Base-by-base conservation (phyloP, 495 filamentous ascomycete species). In the Acidomyces sp. region DNA sequence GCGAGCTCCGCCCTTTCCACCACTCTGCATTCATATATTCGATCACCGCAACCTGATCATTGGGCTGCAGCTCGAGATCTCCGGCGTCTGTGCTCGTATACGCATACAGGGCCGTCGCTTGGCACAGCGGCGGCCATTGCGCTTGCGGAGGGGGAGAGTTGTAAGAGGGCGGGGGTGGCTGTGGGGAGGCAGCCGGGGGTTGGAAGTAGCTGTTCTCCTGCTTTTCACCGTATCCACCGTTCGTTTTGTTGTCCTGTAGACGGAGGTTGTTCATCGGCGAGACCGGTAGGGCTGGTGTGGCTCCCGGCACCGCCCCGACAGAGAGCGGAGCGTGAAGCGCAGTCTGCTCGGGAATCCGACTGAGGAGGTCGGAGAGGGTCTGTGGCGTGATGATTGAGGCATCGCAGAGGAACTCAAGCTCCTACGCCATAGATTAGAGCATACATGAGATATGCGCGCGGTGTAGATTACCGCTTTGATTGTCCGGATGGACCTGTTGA, bases 21-120 rank as follows among this genome's bases (percentile, higher is more conserved):
- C 90, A 97, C 54, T 97, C 90, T 15, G 74, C 75, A 51, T 95
- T 96, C 75, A 92, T 85, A 62, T 94, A 84, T 57, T 93, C 82
- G 34, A 72, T 66, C 19, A 97, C 79, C 34, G 74, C 69, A 48
- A 97, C 66, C 17, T 70, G 68, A 61, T 93, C 86, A 52, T 85
- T 75, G 20, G 74, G 74, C 41, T 75, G 67, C 49, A 97, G 70
- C 1, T 70, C 70, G 39, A 87, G 66, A 58, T 96, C 90, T 26
- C 83, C 82, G 4, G 75, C 63, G 46, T 94, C 84, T 22, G 75
- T 69, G 11, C 77, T 79, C 19, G 66, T 69, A 65, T 93, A 97
- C 45, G 72, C 71, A 62, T 90, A 95, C 5, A 93, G 67, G 3
- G 88, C 90, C 15, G 74, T 69, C n/a, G 82, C 84, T 45, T 79